Evolutionary conservation across 805 yeast genomes (phyloP).

Genomic region (Debaryomyces hansenii): DNA sequence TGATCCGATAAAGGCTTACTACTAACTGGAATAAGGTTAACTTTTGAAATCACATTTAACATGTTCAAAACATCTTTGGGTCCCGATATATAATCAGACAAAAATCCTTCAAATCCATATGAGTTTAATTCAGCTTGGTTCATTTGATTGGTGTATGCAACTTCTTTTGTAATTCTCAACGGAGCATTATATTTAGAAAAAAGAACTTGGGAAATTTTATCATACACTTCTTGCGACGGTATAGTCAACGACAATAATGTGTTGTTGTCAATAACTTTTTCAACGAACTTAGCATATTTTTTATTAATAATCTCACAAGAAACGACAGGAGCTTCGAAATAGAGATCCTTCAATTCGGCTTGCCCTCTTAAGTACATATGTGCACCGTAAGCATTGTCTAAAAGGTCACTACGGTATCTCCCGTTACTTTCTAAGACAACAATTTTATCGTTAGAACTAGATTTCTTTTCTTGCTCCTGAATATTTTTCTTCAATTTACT

Average conservation of each 20-base stretch:
- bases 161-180: slow-evolving; percentile 47
- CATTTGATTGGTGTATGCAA: slow-evolving; percentile 10
- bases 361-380: slow-evolving; percentile 42
- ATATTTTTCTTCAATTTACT: slow-evolving; percentile 13
- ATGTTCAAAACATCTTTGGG: slow-evolving; percentile 70
- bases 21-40: slow-evolving; percentile 63
- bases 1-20: slow-evolving; percentile 40
- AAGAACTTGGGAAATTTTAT: slow-evolving; percentile 33
- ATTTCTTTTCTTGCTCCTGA: slow-evolving; percentile 12
- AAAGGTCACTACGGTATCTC: slow-evolving; percentile 31
- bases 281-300: slow-evolving; percentile 54
- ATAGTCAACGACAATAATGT: slow-evolving; percentile 67
- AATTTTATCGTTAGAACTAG: slow-evolving; percentile 52
- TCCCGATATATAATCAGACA: slow-evolving; percentile 71
- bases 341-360: slow-evolving; percentile 36
- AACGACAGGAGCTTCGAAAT: slow-evolving; percentile 75
- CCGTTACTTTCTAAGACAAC: slow-evolving; percentile 38
- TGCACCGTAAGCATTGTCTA: slow-evolving; percentile 40
- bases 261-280: slow-evolving; percentile 52
- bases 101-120: slow-evolving; percentile 78
- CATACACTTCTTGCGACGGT: slow-evolving; percentile 49
- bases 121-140: slow-evolving; percentile 28
- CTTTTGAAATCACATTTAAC: slow-evolving; percentile 56
- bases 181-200: slow-evolving; percentile 50
- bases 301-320: slow-evolving; percentile 55